Evolutionary conservation across 164 flowering plant genomes (phyloP).

Genomic region (Aristolochia fimbriata): DNA sequence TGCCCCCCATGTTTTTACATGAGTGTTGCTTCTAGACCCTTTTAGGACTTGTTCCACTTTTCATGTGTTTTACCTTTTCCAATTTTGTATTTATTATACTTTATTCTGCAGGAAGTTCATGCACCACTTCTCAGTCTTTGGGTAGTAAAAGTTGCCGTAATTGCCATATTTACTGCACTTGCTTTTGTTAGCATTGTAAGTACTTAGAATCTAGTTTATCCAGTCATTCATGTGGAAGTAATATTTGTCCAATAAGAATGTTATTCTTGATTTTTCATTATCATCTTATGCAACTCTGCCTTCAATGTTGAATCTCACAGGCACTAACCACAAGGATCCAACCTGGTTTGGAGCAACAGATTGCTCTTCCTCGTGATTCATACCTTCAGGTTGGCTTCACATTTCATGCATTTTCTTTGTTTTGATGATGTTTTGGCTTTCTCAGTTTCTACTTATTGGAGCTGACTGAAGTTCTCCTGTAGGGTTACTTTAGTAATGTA

Average conservation of each 20-base stretch:
- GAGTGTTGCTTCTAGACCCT: neutral
- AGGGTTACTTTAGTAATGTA: slow-evolving; percentile 86
- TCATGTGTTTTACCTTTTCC: neutral
- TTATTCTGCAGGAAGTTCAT: slow-evolving; percentile 67
- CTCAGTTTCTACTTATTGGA: neutral
- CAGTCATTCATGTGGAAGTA: neutral
- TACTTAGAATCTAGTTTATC: slow-evolving; percentile 2
- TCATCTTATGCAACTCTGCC: neutral
- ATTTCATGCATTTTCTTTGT: neutral
- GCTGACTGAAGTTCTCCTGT: slow-evolving; percentile 14
- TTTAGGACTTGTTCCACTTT: neutral
- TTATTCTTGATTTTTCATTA: neutral
- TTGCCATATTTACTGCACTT: slow-evolving; percentile 59
- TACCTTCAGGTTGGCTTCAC: slow-evolving; percentile 80
- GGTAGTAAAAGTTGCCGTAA: slow-evolving; percentile 73
- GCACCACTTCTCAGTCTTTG: slow-evolving; percentile 72
- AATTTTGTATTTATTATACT: neutral
- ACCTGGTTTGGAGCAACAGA: slow-evolving; percentile 89
- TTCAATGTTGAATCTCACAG: slow-evolving; percentile 22
- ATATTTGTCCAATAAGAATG: too few species aligned
- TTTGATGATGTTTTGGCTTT: neutral
- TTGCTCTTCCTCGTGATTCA: slow-evolving; percentile 94
- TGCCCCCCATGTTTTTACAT: neutral
- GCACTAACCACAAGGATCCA: slow-evolving; percentile 87
- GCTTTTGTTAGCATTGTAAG: slow-evolving; percentile 92